A percentile compares a stretch with the other conserved stretches of the same genome.
Evolutionary conservation across 768 basidiomycete species (phyloP).

Genomic region (Saitozyma podzolica): DNA sequence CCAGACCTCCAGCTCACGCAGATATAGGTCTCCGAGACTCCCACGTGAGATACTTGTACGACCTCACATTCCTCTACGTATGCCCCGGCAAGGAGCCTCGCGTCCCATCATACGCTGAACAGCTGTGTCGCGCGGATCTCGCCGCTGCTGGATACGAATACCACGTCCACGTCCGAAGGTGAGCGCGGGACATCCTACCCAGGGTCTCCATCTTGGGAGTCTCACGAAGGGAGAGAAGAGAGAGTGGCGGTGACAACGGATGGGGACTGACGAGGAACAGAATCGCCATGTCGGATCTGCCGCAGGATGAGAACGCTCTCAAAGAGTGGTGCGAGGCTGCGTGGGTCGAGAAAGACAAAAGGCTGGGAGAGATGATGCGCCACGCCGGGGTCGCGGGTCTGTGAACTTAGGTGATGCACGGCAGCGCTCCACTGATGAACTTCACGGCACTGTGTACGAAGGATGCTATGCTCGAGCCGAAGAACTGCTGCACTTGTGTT

Average conservation of each 20-base stretch:
- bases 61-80: slow-evolving; percentile 31
- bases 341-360: slow-evolving; percentile 27
- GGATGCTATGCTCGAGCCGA: too few relatives aligned
- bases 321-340: slow-evolving; percentile 32
- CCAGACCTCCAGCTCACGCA: too few relatives aligned
- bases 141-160: slow-evolving; percentile 28
- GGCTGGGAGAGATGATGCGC: too few relatives aligned
- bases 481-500: too few relatives aligned
- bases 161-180: slow-evolving; percentile 21
- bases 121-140: slow-evolving; percentile 21
- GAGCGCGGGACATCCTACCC: too few relatives aligned
- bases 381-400: too few relatives aligned
- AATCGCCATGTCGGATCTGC: slow-evolving; percentile 25
- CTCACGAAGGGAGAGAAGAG: too few relatives aligned
- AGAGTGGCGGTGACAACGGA: too few relatives aligned
- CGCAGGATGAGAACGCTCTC: slow-evolving; percentile 24
- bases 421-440: too few relatives aligned
- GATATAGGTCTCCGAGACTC: slow-evolving; percentile 27
- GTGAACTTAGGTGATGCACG: too few relatives aligned
- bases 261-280: slow-evolving; percentile 3
- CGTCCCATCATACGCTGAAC: slow-evolving; percentile 24
- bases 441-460: too few relatives aligned
- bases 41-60: slow-evolving; percentile 39
- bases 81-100: slow-evolving; percentile 12
- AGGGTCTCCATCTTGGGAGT: too few relatives aligned